phyloP scores from a whole-genome alignment of 306 rosid genomes.

The Canavalia gladiata region DNA sequence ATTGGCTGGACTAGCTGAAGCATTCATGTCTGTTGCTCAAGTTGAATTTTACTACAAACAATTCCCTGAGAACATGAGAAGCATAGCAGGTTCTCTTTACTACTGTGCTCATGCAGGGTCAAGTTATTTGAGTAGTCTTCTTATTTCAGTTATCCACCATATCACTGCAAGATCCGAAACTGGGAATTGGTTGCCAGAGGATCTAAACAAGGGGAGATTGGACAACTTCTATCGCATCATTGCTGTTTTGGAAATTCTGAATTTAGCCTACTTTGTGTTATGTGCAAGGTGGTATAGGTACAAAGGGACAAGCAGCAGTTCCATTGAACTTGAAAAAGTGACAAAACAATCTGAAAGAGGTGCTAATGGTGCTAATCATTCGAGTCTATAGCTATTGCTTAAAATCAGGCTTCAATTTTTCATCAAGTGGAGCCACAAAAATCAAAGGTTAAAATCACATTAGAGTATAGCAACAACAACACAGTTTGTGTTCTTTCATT shows the following conservation, averaged over 20 bases:
- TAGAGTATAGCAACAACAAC: constrained; percentile 20
- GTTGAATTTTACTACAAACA: constrained; percentile 92
- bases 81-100: constrained; percentile 77
- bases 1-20: constrained; percentile 73
- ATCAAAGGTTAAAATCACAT: constrained; percentile 27
- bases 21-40: constrained; percentile 72
- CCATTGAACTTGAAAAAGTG: constrained; percentile 50
- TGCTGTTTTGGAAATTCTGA: constrained; percentile 57
- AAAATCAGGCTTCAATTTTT: constrained; percentile 30
- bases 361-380: constrained; percentile 40
- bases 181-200: constrained; percentile 78
- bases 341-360: constrained; percentile 49
- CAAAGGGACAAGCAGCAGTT: constrained; percentile 53
- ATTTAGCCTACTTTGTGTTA: constrained; percentile 67
- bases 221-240: constrained; percentile 71
- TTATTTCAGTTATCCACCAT: constrained; percentile 60
- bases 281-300: constrained; percentile 77
- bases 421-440: constrained; percentile 28
- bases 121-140: constrained; percentile 69
- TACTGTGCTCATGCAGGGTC: constrained; percentile 69
- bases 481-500: constrained; percentile 12
- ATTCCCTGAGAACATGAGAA: constrained; percentile 93
- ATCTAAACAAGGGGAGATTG: constrained; percentile 85
- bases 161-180: constrained; percentile 50
- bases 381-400: constrained; percentile 6